Evolutionary conservation across 345 rosid species (phyloP), one percentile per base, ranked within the genome.

Genomic region (Aurinia saxatilis): DNA sequence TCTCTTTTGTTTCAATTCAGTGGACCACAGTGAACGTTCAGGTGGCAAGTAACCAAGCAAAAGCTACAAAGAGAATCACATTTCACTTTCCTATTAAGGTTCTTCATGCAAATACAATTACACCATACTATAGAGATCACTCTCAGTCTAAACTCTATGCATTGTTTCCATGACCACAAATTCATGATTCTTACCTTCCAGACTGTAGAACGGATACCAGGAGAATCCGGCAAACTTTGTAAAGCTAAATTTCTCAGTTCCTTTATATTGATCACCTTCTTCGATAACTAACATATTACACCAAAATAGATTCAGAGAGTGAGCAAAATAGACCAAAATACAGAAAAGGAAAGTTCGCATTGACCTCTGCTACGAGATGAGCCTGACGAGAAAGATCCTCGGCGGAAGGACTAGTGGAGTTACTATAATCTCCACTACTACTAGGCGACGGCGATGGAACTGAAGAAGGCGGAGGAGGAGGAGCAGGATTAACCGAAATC

Each of bases 1-100:
- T 73, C 99, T 86, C 82, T 77, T 93, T 75, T 82, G 89, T 29
- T 86, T 78, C 74, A 93, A 64, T 64, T 93, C 97, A 27, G 81
- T 64, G 4, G 84, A 77, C 99, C 99, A 93, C 5, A 85, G 86
- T 10, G 77, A 78, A 30, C 95, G 96, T 66, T 93, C 99, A 36
- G 86, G 78, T 5, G 97, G 92, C 48, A 93, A 72, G 78, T 87
- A 93, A 29, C 97, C 99, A 68, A 93, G 81, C 68, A 93, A 79
- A 35, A 93, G 81, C 99, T 93, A 86, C 77, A 74, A 45, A 68
- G 55, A 29, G 23, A 57, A 69, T 42, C 25, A 62, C 1, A 49
- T 18, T 11, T 27, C 15, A 63, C 15, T 19, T n/a, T 5, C 21
- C 10, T 4, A 42, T 9, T 58, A 55, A 27, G 1, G 31, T 27